Conservation (phyloP, 345 rosid genomes). For the Moringa oleifera region DNA sequence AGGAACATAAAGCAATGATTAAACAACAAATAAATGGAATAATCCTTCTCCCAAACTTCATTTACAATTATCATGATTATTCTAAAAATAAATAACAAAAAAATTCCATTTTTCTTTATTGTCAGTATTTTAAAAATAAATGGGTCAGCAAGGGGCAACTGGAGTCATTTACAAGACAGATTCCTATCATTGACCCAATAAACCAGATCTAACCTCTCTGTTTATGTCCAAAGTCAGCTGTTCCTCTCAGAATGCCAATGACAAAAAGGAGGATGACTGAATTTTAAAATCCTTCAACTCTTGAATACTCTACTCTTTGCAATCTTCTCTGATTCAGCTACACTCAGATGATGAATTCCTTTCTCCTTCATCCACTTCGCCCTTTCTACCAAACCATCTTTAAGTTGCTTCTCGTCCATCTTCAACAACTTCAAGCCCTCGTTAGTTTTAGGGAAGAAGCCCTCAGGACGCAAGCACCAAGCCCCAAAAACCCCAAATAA, state of each 20-base stretch:
- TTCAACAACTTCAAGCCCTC: conserved; percentile 62
- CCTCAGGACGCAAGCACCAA: conserved; percentile 85
- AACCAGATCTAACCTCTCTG: conserved; percentile 1
- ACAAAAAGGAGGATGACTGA: neutral
- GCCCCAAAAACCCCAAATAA: conserved; percentile 64
- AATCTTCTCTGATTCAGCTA: conserved; percentile 58
- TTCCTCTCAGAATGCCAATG: neutral
- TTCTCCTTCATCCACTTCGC: conserved; percentile 53
- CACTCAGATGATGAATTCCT: conserved; percentile 51
- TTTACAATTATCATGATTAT: neutral
- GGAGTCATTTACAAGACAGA: conserved; percentile 2
- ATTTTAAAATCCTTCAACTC: conserved; percentile 14
- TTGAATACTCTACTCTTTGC: conserved; percentile 43
- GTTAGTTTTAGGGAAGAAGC: conserved; percentile 62
- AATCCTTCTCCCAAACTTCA: neutral
- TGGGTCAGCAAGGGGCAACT: neutral
- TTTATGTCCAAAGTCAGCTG: conserved; percentile 5
- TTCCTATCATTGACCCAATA: neutral
- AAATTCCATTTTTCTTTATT: neutral
- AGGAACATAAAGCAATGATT: neutral
- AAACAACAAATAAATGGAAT: neutral
- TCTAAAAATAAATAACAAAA: neutral
- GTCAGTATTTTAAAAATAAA: conserved; percentile 4
- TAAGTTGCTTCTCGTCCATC: conserved; percentile 56
- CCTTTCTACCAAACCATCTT: conserved; percentile 31